Percentiles rank a stretch among this genome's conserved stretches.
Evolutionary conservation across 2,329 filamentous ascomycete species (phyloP).

Genomic region (Fusarium camptoceras): DNA sequence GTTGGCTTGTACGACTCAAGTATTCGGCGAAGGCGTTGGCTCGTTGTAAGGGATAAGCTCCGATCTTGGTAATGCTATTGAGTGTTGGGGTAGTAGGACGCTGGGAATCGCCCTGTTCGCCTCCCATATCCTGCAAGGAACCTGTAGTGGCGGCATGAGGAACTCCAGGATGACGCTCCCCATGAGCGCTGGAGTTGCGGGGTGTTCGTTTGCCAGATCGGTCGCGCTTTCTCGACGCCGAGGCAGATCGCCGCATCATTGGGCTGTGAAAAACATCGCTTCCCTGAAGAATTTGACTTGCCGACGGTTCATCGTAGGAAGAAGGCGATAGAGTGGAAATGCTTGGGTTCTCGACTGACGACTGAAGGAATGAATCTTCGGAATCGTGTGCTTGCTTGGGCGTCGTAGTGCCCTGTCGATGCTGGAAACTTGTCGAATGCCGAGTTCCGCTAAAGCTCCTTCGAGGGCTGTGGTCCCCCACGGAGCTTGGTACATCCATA

Average conservation of each 20-base stretch:
- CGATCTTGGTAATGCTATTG: slow-evolving; percentile 68
- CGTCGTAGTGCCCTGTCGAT: slow-evolving; percentile 36
- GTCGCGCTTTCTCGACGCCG: slow-evolving; percentile 49
- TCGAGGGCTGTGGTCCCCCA: slow-evolving; percentile 58
- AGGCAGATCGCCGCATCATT: slow-evolving; percentile 68
- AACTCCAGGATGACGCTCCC: slow-evolving; percentile 19
- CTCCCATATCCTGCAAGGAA: slow-evolving; percentile 41
- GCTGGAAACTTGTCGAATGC: slow-evolving; percentile 62
- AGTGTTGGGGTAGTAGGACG: slow-evolving; percentile 57
- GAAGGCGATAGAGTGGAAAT: slow-evolving; percentile 77
- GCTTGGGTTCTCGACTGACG: slow-evolving; percentile 77
- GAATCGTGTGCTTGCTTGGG: slow-evolving; percentile 56
- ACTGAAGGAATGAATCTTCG: slow-evolving; percentile 80
- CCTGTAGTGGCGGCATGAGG: slow-evolving; percentile 56
- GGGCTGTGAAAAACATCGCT: slow-evolving; percentile 91
- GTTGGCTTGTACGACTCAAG: slow-evolving; percentile 80
- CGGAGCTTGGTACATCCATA: slow-evolving; percentile 61
- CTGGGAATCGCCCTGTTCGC: slow-evolving; percentile 30
- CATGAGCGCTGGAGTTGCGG: slow-evolving; percentile 31
- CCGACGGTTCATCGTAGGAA: slow-evolving; percentile 81
- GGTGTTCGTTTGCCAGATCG: slow-evolving; percentile 23
- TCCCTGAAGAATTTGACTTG: slow-evolving; percentile 87
- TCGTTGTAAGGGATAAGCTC: slow-evolving; percentile 83
- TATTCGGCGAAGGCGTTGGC: slow-evolving; percentile 87
- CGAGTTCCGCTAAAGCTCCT: slow-evolving; percentile 74